A percentile compares a stretch with the other conserved stretches of the same genome.
Evolutionary conservation across 2,329 filamentous ascomycete genomes (phyloP).

Genomic region (Teratosphaeria gauchensis): DNA sequence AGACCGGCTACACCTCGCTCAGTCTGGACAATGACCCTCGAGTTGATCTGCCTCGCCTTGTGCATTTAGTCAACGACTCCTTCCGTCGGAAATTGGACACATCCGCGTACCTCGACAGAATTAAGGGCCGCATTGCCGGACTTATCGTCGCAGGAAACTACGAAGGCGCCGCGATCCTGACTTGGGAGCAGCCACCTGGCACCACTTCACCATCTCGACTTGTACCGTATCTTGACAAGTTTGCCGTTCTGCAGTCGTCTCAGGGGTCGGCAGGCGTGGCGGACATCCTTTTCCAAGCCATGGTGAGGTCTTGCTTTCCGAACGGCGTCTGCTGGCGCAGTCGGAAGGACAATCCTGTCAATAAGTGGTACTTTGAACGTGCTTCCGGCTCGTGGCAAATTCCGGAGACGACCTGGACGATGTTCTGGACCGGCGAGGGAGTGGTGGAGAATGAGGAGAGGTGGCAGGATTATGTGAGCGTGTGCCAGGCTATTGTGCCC

Average conservation of each 20-base stretch:
- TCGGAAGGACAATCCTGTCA: slow-evolving; percentile 83
- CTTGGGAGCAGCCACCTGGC: slow-evolving; percentile 70
- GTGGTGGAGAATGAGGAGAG: slow-evolving; percentile 37
- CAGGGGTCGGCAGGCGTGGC: slow-evolving; percentile 82
- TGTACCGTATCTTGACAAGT: slow-evolving; percentile 94
- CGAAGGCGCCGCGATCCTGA: slow-evolving; percentile 88
- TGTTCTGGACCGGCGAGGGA: slow-evolving; percentile 85
- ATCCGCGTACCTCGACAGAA: slow-evolving; percentile 69
- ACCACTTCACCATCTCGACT: slow-evolving; percentile 45
- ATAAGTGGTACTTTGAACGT: slow-evolving; percentile 98
- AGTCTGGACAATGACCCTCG: slow-evolving; percentile 62
- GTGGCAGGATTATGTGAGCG: slow-evolving; percentile 41
- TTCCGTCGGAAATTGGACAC: slow-evolving; percentile 80
- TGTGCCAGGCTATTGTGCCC: slow-evolving; percentile 39
- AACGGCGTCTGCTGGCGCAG: slow-evolving; percentile 87
- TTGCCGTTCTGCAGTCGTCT: slow-evolving; percentile 78
- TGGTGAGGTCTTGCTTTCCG: slow-evolving; percentile 84
- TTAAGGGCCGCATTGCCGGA: slow-evolving; percentile 72
- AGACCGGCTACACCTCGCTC: slow-evolving; percentile 50
- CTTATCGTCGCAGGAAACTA: slow-evolving; percentile 94
- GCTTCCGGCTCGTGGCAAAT: slow-evolving; percentile 76
- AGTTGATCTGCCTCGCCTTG: slow-evolving; percentile 73
- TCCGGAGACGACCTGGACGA: slow-evolving; percentile 77
- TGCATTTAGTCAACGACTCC: slow-evolving; percentile 85
- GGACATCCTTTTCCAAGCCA: slow-evolving; percentile 91